Conservation (phyloP, 2,329 filamentous ascomycete genomes). For the Metarhizium brunneum region DNA sequence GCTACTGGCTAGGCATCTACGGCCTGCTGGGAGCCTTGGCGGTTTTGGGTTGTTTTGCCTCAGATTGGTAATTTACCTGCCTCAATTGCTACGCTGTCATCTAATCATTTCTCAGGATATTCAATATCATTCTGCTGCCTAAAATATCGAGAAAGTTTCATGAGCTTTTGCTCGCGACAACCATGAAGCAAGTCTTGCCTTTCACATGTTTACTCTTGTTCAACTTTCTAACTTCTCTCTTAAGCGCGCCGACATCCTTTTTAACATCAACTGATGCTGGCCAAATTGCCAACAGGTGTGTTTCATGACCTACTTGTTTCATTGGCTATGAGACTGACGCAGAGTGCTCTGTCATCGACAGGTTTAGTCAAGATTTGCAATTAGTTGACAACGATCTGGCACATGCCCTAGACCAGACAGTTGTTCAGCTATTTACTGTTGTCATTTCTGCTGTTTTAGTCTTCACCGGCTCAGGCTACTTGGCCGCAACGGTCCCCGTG, state of each 20-base stretch:
- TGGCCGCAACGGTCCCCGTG: slow-evolving; percentile 36
- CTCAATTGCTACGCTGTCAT: neutral
- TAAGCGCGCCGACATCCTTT: slow-evolving; percentile 19
- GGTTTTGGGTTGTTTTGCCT: slow-evolving; percentile 8
- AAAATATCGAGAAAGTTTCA: slow-evolving; percentile 14
- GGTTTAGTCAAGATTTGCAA: slow-evolving; percentile 31
- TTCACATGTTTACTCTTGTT: neutral
- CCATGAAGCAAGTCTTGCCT: slow-evolving; percentile 14
- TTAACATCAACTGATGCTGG: slow-evolving; percentile 27
- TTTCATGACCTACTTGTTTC: no score
- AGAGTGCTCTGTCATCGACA: slow-evolving; percentile 16
- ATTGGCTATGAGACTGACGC: no score
- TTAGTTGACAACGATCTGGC: slow-evolving; percentile 28
- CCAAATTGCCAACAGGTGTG: slow-evolving; percentile 6
- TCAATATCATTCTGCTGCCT: slow-evolving; percentile 17
- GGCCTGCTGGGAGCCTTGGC: slow-evolving; percentile 8
- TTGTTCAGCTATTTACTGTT: slow-evolving; percentile 12
- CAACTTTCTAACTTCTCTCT: neutral
- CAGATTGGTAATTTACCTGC: slow-evolving; percentile 7
- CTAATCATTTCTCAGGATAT: slow-evolving; percentile 8
- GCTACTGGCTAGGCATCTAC: slow-evolving; percentile 14
- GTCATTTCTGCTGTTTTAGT: slow-evolving; percentile 29
- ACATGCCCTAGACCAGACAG: slow-evolving; percentile 16
- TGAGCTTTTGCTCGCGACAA: slow-evolving; percentile 16
- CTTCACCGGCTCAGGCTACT: slow-evolving; percentile 33